Conservation (phyloP, 345 rosid species). For the Brassica juncea region DNA sequence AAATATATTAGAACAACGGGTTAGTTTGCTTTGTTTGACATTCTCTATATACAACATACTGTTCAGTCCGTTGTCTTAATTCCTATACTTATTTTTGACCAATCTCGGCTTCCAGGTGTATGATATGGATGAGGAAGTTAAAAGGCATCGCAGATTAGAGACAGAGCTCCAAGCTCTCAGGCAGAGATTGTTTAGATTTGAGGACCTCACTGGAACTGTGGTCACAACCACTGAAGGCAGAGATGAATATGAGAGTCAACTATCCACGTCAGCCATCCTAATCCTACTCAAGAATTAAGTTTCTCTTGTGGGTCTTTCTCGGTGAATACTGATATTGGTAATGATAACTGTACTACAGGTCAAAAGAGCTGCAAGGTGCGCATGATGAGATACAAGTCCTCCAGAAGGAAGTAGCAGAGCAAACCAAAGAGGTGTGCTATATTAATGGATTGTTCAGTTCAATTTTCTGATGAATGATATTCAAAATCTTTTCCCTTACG, state of each 20-base stretch:
- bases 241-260: slow-evolving; percentile 45
- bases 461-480: background rate
- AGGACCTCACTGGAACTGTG: slow-evolving; percentile 51
- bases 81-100: slow-evolving; percentile 10
- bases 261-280: slow-evolving; percentile 49
- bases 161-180: slow-evolving; percentile 70
- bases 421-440: slow-evolving; percentile 64
- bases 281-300: slow-evolving; percentile 22
- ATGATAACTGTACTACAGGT: slow-evolving; percentile 45
- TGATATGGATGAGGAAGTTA: slow-evolving; percentile 89
- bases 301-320: slow-evolving; percentile 13
- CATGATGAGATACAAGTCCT: slow-evolving; percentile 48
- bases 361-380: slow-evolving; percentile 59
- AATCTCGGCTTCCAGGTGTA: slow-evolving; percentile 54
- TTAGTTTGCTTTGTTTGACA: slow-evolving; percentile 37
- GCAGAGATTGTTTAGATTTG: slow-evolving; percentile 63
- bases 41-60: slow-evolving; percentile 7
- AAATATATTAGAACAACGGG: slow-evolving; percentile 87
- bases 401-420: slow-evolving; percentile 60
- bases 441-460: slow-evolving; percentile 3
- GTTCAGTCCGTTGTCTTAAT: background rate
- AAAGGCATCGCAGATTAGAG: slow-evolving; percentile 68
- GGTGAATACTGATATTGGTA: slow-evolving; percentile 26
- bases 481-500: background rate
- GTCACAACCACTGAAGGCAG: slow-evolving; percentile 42